Percentiles rank a stretch among this genome's conserved stretches.
These are phyloP conservation scores for Boletus sp. DNA, from an alignment of 768 basidiomycete species.

Conservation along the genomic window DNA sequence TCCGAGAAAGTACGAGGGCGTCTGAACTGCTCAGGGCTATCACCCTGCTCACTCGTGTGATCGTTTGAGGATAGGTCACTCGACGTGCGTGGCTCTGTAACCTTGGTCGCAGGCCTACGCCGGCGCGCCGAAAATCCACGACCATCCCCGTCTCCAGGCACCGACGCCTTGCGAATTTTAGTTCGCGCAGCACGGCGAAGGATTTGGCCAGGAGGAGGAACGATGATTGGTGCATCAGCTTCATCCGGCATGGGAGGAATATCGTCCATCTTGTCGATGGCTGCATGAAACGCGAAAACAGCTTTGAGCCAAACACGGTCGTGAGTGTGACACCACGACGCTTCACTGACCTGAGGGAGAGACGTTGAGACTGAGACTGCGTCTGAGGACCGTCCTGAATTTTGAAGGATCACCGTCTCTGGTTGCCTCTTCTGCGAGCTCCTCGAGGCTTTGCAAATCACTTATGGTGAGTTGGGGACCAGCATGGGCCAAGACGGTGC, in stretches of 20 bases:
- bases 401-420: constrained; percentile 77
- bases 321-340: constrained; percentile 5
- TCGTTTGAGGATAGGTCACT: constrained; percentile 63
- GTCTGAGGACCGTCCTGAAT: constrained; percentile 74
- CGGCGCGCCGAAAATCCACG: constrained; percentile 65
- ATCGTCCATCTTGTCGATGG: constrained; percentile 65
- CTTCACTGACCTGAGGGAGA: constrained; percentile 74
- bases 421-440: constrained; percentile 87
- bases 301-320: constrained; percentile 23
- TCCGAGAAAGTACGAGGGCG: constrained; percentile 38
- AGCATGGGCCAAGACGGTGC: constrained; percentile 61
- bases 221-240: constrained; percentile 85
- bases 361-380: constrained; percentile 86
- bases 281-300: constrained; percentile 35
- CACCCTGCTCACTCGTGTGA: constrained; percentile 59
- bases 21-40: constrained; percentile 41
- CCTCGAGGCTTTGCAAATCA: constrained; percentile 93
- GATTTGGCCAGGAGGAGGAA: constrained; percentile 82
- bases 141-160: constrained; percentile 74
- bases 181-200: constrained; percentile 91
- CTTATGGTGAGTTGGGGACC: constrained; percentile 88
- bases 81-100: constrained; percentile 53
- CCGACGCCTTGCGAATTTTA: constrained; percentile 85
- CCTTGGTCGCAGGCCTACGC: constrained; percentile 27
- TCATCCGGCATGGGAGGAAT: constrained; percentile 72